phyloP scores from a whole-genome alignment of 1,284 basidiomycete species.

The Lignosus rhinocerotis region DNA sequence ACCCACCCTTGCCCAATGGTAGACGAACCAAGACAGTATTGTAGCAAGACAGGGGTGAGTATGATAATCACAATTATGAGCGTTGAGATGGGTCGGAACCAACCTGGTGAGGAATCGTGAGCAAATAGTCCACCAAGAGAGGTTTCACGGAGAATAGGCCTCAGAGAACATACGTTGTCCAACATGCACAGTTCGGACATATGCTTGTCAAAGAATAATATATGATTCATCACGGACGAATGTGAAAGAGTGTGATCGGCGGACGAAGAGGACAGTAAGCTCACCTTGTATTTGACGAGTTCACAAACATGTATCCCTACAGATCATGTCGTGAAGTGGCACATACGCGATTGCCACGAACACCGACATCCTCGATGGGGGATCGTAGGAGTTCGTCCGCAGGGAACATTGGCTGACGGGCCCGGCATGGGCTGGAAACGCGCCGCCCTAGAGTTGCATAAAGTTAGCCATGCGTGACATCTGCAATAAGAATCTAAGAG shows the following conservation, averaged over 20 bases:
- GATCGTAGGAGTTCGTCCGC: too few relatives aligned
- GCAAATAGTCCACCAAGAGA: too few relatives aligned
- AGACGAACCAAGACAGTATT: too few relatives aligned
- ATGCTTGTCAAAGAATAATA: constrained; percentile 51
- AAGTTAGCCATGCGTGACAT: background rate
- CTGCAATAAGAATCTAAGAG: background rate
- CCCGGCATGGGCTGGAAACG: too few relatives aligned
- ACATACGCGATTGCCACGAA: background rate
- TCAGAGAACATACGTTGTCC: constrained; percentile 49
- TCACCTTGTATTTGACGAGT: constrained; percentile 9
- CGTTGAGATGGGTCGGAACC: too few relatives aligned
- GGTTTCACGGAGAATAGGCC: constrained; percentile 19
- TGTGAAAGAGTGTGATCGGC: background rate
- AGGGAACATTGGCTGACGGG: too few relatives aligned
- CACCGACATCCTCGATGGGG: background rate
- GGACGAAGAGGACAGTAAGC: constrained; percentile 1
- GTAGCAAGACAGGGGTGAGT: too few relatives aligned
- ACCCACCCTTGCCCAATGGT: too few relatives aligned
- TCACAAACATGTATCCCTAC: background rate
- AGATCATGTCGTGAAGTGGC: too few relatives aligned
- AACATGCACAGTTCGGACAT: constrained; percentile 54
- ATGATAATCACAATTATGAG: too few relatives aligned
- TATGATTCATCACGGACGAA: constrained; percentile 41
- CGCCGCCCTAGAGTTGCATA: too few relatives aligned
- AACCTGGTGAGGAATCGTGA: too few relatives aligned